Conservation (phyloP, 164 flowering plant species). For the Santalum album region DNA sequence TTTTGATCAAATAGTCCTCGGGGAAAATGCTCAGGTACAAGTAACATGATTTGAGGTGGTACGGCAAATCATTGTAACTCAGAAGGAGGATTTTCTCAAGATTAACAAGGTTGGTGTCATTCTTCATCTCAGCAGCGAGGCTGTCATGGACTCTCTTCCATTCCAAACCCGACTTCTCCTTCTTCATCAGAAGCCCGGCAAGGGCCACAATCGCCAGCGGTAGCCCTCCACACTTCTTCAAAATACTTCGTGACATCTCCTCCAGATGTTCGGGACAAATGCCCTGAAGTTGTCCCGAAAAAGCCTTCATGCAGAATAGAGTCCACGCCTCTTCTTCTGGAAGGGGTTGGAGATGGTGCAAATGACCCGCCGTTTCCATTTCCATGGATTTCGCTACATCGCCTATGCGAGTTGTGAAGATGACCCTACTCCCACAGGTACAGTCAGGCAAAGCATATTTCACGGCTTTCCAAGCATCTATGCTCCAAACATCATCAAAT, state of each 20-base stretch:
- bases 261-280: slow-evolving; percentile 14
- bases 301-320: slow-evolving; percentile 23
- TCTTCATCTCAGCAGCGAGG: slow-evolving; percentile 11
- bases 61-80: slow-evolving; percentile 24
- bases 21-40: slow-evolving; percentile 28
- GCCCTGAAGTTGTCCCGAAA: slow-evolving; percentile 4
- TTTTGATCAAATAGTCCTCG: slow-evolving; percentile 13
- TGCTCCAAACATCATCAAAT: slow-evolving; percentile 30
- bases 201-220: slow-evolving; percentile 25
- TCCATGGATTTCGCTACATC: slow-evolving; percentile 10
- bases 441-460: slow-evolving; percentile 18
- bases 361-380: background rate
- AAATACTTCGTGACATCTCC: slow-evolving; percentile 4
- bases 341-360: slow-evolving; percentile 15
- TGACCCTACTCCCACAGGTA: slow-evolving; percentile 11
- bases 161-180: slow-evolving; percentile 5
- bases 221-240: slow-evolving; percentile 15
- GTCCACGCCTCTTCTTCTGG: slow-evolving; percentile 13
- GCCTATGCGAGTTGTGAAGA: slow-evolving; percentile 16
- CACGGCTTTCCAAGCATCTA: slow-evolving; percentile 13
- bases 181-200: slow-evolving; percentile 16
- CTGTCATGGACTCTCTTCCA: slow-evolving; percentile 15
- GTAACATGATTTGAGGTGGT: slow-evolving; percentile 26
- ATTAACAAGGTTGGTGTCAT: slow-evolving; percentile 7
- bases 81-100: slow-evolving; percentile 11